Percentiles rank a stretch among this genome's conserved stretches.
phyloP scores from a whole-genome alignment of 169 alveolate genomes.

The Plasmodium berghei region DNA sequence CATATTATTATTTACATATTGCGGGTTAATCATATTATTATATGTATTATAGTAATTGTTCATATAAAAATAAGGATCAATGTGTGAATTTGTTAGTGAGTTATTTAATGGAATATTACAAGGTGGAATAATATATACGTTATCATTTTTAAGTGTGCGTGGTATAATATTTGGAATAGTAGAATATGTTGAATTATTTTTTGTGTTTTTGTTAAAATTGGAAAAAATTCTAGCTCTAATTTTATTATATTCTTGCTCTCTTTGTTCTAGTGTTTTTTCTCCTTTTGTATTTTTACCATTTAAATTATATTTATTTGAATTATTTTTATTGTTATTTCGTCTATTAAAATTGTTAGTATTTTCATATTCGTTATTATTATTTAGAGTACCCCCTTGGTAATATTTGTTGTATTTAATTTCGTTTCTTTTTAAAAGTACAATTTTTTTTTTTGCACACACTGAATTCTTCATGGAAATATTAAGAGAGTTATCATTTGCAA shows the following conservation, averaged over 20 bases:
- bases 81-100: no score
- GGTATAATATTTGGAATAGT: background rate
- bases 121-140: no score
- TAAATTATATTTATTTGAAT: no score
- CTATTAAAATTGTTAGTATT: background rate
- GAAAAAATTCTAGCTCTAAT: constrained; percentile 66
- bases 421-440: constrained; percentile 29
- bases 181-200: background rate
- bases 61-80: constrained; percentile 1
- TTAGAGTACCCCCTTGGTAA: background rate
- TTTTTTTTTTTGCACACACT: constrained; percentile 14
- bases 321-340: no score
- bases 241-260: constrained; percentile 57
- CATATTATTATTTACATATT: constrained; percentile 8
- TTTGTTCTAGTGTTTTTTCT: constrained; percentile 49
- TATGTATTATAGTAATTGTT: constrained; percentile 11
- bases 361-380: background rate
- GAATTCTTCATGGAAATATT: background rate
- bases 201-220: constrained; percentile 55
- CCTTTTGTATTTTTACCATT: background rate
- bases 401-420: constrained; percentile 26
- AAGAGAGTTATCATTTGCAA: background rate
- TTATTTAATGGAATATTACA: no score
- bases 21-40: background rate
- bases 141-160: no score